These are phyloP conservation scores for Lactarius trivialis DNA, from an alignment of 768 basidiomycete genomes.

Conservation along the genomic window DNA sequence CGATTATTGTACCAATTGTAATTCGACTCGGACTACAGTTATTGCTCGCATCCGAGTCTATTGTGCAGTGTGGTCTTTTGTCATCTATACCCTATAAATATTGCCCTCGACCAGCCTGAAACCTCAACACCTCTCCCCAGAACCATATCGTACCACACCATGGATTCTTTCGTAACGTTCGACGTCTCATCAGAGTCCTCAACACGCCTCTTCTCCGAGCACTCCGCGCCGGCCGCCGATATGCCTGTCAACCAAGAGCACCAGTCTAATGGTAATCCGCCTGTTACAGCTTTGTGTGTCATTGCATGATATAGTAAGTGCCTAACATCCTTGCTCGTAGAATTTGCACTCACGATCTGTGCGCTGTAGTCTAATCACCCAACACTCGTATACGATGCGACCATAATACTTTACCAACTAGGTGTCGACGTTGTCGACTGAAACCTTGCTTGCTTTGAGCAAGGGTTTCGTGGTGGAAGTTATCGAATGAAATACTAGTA, in stretches of 20 bases:
- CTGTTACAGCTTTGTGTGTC: no score
- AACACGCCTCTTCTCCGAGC: not conserved
- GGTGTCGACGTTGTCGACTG: no score
- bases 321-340: not conserved
- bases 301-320: constrained; percentile 2
- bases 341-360: not conserved
- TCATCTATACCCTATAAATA: not conserved
- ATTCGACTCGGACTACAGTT: not conserved
- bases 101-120: no score
- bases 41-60: no score
- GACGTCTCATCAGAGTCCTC: not conserved
- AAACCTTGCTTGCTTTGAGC: no score
- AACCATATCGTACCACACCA: no score
- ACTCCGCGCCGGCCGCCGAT: not conserved
- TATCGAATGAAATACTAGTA: no score
- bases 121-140: not conserved
- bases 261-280: no score
- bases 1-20: not conserved
- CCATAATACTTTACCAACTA: no score
- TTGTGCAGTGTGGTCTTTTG: not conserved
- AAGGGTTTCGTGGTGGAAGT: no score
- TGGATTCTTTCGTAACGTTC: not conserved
- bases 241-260: not conserved
- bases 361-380: not conserved
- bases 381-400: no score